Conservation (phyloP, 2,329 filamentous ascomycete species). For the Chrysoporthe austroafricana region DNA sequence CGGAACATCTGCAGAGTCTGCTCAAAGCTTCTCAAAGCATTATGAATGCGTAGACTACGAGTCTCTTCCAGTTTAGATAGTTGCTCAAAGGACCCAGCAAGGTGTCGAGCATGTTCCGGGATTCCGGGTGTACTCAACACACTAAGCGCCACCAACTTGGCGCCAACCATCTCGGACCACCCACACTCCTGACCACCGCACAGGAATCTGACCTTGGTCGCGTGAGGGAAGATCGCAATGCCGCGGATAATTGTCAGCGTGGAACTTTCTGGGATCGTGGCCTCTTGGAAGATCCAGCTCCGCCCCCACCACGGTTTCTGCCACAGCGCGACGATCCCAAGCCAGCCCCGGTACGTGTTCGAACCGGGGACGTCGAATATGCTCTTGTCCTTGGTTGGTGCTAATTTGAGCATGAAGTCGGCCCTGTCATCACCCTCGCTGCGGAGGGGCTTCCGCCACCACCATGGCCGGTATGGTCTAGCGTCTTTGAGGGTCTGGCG, state of each 20-base stretch:
- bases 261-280: neutral
- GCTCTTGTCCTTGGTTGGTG: constrained; percentile 3
- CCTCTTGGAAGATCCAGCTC: constrained; percentile 1
- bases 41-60: constrained; percentile 1
- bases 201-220: neutral
- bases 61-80: neutral
- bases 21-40: neutral
- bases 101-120: neutral
- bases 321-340: constrained; percentile 3
- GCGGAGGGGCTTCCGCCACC: neutral
- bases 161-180: neutral
- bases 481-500: neutral
- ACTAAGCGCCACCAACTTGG: neutral
- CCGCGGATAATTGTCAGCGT: neutral
- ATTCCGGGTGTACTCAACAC: neutral
- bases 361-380: constrained; percentile 5
- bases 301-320: neutral
- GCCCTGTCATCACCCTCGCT: neutral
- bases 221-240: neutral
- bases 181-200: constrained; percentile 1
- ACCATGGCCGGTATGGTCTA: constrained; percentile 4
- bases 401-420: neutral
- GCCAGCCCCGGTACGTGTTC: neutral
- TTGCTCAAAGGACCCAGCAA: neutral
- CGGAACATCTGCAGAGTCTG: neutral